Evolutionary conservation across 345 rosid species (phyloP).

Genomic region (Punica granatum): DNA sequence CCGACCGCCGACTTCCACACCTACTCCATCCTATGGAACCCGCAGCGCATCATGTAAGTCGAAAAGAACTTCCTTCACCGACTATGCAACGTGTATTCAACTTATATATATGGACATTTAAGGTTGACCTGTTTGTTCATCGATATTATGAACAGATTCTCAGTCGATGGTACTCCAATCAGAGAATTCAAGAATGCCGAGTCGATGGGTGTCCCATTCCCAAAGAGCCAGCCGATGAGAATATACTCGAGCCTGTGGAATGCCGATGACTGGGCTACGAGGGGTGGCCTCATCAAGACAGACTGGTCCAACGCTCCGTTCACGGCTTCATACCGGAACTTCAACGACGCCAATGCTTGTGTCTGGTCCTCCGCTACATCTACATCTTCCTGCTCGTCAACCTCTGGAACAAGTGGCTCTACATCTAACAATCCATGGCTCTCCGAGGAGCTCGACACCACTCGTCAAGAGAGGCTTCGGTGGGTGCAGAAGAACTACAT

Average conservation of each 20-base stretch:
- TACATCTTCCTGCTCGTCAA: conserved; percentile 20
- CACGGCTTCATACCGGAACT: conserved; percentile 45
- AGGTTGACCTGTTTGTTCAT: background rate
- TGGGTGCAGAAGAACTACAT: conserved; percentile 53
- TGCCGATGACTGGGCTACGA: conserved; percentile 58
- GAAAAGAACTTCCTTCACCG: background rate
- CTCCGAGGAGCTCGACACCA: conserved; percentile 28
- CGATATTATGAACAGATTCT: conserved; percentile 23
- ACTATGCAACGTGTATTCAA: background rate
- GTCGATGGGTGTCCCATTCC: conserved; percentile 38
- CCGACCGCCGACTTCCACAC: conserved; percentile 54
- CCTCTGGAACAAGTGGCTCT: background rate
- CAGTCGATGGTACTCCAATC: conserved; percentile 48
- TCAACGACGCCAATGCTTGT: conserved; percentile 35
- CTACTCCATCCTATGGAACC: conserved; percentile 55
- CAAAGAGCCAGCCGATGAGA: conserved; percentile 44
- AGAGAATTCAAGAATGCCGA: conserved; percentile 59
- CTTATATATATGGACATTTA: background rate
- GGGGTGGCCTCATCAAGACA: conserved; percentile 53
- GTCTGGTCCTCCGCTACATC: conserved; percentile 31
- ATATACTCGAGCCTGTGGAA: conserved; percentile 59
- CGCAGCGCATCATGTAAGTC: conserved; percentile 39
- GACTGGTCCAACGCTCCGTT: conserved; percentile 59
- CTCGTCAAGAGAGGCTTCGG: conserved; percentile 26
- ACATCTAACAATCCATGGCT: conserved; percentile 27